A percentile compares a stretch with the other conserved stretches of the same genome.
These are phyloP conservation scores for Achaetomiella virescens DNA, from an alignment of 495 filamentous ascomycete genomes.

Conservation along the genomic window DNA sequence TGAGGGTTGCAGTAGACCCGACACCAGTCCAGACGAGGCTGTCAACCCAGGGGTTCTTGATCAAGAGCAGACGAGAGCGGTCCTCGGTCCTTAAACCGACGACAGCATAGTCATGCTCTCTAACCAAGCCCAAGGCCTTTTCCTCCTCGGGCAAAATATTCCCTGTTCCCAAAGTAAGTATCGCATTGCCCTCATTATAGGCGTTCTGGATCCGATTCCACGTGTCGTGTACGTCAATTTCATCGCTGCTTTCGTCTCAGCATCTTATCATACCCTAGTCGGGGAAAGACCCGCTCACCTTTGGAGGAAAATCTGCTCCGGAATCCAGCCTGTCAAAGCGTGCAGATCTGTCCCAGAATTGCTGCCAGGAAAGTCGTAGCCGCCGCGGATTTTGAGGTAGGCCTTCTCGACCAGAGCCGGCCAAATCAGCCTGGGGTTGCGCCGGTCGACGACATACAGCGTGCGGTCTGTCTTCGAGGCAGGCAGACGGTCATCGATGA, in stretches of 20 bases:
- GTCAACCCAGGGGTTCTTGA: slow-evolving; percentile 96
- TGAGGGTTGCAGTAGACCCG: slow-evolving; percentile 26
- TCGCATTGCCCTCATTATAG: slow-evolving; percentile 72
- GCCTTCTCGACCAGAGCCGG: slow-evolving; percentile 96
- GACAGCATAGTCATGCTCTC: slow-evolving; percentile 91
- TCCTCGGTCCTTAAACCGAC: slow-evolving; percentile 64
- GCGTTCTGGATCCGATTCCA: slow-evolving; percentile 74
- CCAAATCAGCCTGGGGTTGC: slow-evolving; percentile 71
- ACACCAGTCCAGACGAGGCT: slow-evolving; percentile 57
- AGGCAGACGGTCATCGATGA: slow-evolving; percentile 89
- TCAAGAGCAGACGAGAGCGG: slow-evolving; percentile 56
- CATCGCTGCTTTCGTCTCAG: slow-evolving; percentile 41
- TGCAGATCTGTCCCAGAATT: slow-evolving; percentile 93
- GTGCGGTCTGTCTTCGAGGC: slow-evolving; percentile 62
- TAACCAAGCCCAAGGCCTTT: slow-evolving; percentile 69
- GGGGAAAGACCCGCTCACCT: slow-evolving; percentile 33
- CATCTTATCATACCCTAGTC: too few species aligned
- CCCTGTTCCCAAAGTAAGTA: slow-evolving; percentile 87
- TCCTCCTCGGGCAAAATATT: slow-evolving; percentile 68
- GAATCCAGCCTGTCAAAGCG: slow-evolving; percentile 91
- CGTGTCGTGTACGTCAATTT: slow-evolving; percentile 62
- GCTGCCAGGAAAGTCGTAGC: slow-evolving; percentile 97
- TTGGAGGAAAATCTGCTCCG: slow-evolving; percentile 89
- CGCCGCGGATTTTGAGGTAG: slow-evolving; percentile 92
- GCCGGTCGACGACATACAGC: slow-evolving; percentile 83